phyloP scores from a whole-genome alignment of 1,139 yeast genomes.

The Magnusiomyces suaveolens region DNA sequence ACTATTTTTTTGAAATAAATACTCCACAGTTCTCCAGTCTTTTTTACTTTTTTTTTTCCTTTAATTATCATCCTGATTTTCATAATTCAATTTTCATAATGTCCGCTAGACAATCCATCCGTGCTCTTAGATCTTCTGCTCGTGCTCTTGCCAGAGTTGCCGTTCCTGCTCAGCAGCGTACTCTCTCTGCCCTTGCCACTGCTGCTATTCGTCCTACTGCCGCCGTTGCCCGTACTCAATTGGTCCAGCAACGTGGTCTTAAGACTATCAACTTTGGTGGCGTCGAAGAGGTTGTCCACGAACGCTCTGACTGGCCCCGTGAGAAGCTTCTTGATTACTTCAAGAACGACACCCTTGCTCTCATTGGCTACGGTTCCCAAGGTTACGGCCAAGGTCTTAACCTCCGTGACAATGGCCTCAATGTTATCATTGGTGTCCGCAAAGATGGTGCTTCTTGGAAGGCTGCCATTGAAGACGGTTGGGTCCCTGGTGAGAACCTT shows the following conservation, averaged over 20 bases:
- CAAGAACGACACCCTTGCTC: conserved; percentile 94
- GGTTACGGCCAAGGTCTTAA: conserved; percentile 99
- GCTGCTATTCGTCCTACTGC: conserved; percentile 15
- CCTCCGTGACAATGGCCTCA: conserved; percentile 97
- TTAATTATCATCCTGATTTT: not conserved
- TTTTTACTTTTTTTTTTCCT: not conserved
- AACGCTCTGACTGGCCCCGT: conserved; percentile 99
- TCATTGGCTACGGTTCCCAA: conserved; percentile 99
- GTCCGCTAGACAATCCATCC: conserved; percentile 27
- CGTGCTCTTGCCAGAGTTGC: conserved; percentile 26
- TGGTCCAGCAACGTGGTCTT: conserved; percentile 56
- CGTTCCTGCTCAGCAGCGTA: conserved; percentile 19
- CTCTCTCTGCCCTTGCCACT: conserved; percentile 20
- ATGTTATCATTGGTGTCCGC: conserved; percentile 96
- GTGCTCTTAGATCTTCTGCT: conserved; percentile 26
- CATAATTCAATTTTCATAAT: conserved; percentile 13
- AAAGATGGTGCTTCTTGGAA: conserved; percentile 99
- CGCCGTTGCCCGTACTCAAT: conserved; percentile 10
- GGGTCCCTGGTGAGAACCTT: conserved; percentile 99
- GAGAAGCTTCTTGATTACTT: conserved; percentile 92
- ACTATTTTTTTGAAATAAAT: not conserved
- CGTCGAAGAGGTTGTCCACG: conserved; percentile 89
- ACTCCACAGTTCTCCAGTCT: not conserved
- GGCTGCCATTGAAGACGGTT: conserved; percentile 98
- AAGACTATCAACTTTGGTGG: conserved; percentile 97